These are phyloP conservation scores for Fusarium piperis DNA, from an alignment of 2,329 filamentous ascomycete genomes.

Conservation along the genomic window DNA sequence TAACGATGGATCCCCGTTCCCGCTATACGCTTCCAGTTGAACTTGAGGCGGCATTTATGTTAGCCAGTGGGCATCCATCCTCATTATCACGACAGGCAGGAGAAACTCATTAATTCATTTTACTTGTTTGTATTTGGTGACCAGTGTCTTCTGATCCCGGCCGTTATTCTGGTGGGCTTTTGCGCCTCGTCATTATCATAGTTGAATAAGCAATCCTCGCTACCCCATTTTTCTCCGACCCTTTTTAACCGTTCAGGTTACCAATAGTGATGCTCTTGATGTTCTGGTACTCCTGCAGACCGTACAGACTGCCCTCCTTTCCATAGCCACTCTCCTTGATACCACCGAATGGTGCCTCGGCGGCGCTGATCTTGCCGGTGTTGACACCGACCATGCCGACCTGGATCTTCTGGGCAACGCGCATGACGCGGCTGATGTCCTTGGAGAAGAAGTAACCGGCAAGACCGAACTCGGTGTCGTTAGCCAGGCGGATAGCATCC, in stretches of 20 bases:
- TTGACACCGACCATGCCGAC: slow-evolving; percentile 73
- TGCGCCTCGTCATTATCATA: slow-evolving; percentile 40
- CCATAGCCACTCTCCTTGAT: slow-evolving; percentile 50
- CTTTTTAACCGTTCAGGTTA: slow-evolving; percentile 39
- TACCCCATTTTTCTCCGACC: background rate
- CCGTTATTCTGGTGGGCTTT: slow-evolving; percentile 24
- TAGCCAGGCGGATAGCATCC: slow-evolving; percentile 51
- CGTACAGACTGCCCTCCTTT: slow-evolving; percentile 56
- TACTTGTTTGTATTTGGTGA: slow-evolving; percentile 20
- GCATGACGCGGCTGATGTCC: slow-evolving; percentile 49
- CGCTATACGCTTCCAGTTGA: background rate
- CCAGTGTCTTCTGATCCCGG: background rate
- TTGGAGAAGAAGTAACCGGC: slow-evolving; percentile 49
- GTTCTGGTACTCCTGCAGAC: slow-evolving; percentile 56
- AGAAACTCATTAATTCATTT: background rate
- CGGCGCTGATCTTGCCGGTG: slow-evolving; percentile 47
- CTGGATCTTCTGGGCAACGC: slow-evolving; percentile 64
- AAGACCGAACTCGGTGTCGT: slow-evolving; percentile 53
- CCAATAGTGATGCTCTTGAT: slow-evolving; percentile 56
- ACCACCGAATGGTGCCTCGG: slow-evolving; percentile 49
- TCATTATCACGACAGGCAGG: background rate
- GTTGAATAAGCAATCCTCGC: slow-evolving; percentile 33
- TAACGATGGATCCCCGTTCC: background rate
- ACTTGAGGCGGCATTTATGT: background rate
- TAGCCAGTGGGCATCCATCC: background rate